These are phyloP conservation scores for Aspergillus fischeri DNA, from an alignment of 2,329 filamentous ascomycete species.

Conservation along the genomic window DNA sequence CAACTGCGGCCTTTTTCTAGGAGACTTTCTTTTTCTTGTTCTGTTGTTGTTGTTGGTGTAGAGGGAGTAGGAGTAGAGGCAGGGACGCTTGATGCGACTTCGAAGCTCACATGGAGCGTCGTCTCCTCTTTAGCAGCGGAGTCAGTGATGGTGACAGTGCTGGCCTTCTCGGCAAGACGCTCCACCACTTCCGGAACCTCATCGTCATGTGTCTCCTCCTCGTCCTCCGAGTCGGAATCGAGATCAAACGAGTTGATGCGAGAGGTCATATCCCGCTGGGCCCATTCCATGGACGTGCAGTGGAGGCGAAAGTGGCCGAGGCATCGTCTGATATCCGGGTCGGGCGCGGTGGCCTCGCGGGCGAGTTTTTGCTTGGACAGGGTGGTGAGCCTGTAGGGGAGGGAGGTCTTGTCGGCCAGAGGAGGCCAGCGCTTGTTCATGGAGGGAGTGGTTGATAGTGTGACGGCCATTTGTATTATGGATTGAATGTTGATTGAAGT, in stretches of 20 bases:
- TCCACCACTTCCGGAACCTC: conserved; percentile 4
- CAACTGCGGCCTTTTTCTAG: conserved; percentile 25
- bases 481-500: conserved; percentile 21
- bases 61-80: background rate
- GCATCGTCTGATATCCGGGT: conserved; percentile 33
- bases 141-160: conserved; percentile 1
- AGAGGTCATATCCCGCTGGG: conserved; percentile 33
- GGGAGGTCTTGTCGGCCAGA: conserved; percentile 31
- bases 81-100: conserved; percentile 8
- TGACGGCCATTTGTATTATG: conserved; percentile 16
- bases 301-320: conserved; percentile 33
- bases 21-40: conserved; percentile 13
- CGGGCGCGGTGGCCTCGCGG: conserved; percentile 32
- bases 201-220: conserved; percentile 11
- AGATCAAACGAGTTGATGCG: conserved; percentile 35
- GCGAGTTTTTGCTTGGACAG: conserved; percentile 34
- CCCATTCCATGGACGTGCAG: conserved; percentile 30
- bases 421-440: conserved; percentile 34
- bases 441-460: conserved; percentile 22
- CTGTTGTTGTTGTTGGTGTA: background rate
- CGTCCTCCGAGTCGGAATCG: conserved; percentile 22
- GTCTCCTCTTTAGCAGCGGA: conserved; percentile 4
- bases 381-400: conserved; percentile 33
- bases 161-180: background rate
- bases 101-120: conserved; percentile 14